phyloP scores from a whole-genome alignment of 345 rosid genomes.

The Eutrema yunnanense region DNA sequence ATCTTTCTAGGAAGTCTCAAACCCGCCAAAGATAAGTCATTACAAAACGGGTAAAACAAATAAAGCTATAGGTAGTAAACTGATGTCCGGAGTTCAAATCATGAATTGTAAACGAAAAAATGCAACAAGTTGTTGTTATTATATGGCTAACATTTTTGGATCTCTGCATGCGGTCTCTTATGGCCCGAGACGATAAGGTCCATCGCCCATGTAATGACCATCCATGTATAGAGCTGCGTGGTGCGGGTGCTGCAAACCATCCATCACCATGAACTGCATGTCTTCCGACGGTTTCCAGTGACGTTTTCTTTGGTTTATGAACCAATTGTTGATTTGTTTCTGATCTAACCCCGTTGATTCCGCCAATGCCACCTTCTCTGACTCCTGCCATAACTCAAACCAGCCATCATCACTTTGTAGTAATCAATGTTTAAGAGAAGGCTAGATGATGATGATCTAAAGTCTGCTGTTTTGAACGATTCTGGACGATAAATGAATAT shows the following conservation, averaged over 20 bases:
- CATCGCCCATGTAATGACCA: conserved; percentile 85
- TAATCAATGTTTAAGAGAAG: background rate
- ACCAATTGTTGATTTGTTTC: conserved; percentile 98
- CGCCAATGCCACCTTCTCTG: conserved; percentile 94
- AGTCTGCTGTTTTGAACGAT: background rate
- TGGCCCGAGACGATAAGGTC: conserved; percentile 91
- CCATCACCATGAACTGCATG: conserved; percentile 99
- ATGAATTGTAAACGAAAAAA: background rate
- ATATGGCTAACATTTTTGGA: conserved; percentile 6
- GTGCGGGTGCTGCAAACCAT: conserved; percentile 76
- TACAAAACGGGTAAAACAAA: background rate
- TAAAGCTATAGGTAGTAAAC: conserved; percentile 10
- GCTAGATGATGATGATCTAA: background rate
- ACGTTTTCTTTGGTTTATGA: conserved; percentile 94
- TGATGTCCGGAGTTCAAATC: background rate
- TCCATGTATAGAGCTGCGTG: conserved; percentile 89
- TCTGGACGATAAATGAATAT: background rate
- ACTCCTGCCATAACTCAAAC: conserved; percentile 44
- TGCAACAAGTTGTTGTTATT: conserved; percentile 1
- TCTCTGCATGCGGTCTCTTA: conserved; percentile 25
- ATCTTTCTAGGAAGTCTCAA: background rate
- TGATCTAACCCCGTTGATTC: conserved; percentile 98
- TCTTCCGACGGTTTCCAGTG: conserved; percentile 99
- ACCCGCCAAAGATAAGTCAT: conserved; percentile 1
- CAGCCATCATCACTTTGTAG: background rate